These are phyloP conservation scores for Parafenestella ontariensis DNA, from an alignment of 2,329 filamentous ascomycete genomes.

Conservation along the genomic window DNA sequence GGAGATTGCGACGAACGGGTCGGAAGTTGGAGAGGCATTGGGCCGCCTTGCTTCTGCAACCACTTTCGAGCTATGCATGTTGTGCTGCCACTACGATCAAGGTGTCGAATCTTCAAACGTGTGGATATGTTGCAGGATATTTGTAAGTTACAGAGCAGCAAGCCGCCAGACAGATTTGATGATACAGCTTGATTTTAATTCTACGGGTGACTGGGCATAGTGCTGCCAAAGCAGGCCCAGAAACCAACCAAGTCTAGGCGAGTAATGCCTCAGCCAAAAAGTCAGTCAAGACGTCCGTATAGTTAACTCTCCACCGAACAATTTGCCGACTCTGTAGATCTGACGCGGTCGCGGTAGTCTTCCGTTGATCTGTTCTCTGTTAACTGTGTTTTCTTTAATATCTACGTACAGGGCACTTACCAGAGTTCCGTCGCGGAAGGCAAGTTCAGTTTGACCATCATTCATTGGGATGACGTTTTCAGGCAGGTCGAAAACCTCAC, in stretches of 20 bases:
- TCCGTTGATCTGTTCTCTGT: slow-evolving; percentile 25
- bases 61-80: background rate
- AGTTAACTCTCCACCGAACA: slow-evolving; percentile 24
- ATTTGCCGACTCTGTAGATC: slow-evolving; percentile 31
- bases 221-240: background rate
- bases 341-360: slow-evolving; percentile 27
- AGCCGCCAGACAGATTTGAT: background rate
- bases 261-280: background rate
- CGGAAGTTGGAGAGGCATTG: background rate
- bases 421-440: slow-evolving; percentile 35
- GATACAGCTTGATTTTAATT: background rate
- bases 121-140: background rate
- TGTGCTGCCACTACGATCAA: background rate
- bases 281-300: slow-evolving; percentile 4
- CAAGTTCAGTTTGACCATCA: slow-evolving; percentile 31
- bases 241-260: background rate
- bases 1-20: background rate
- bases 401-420: slow-evolving; percentile 12
- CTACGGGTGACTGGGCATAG: background rate
- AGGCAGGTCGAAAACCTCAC: slow-evolving; percentile 31
- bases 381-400: background rate
- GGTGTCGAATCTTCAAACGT: background rate
- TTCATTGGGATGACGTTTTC: slow-evolving; percentile 33
- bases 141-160: background rate
- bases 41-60: background rate